A percentile compares a stretch with the other conserved stretches of the same genome.
Evolutionary conservation across 768 basidiomycete species (phyloP).

Genomic region (Leccinum disarticulatum): DNA sequence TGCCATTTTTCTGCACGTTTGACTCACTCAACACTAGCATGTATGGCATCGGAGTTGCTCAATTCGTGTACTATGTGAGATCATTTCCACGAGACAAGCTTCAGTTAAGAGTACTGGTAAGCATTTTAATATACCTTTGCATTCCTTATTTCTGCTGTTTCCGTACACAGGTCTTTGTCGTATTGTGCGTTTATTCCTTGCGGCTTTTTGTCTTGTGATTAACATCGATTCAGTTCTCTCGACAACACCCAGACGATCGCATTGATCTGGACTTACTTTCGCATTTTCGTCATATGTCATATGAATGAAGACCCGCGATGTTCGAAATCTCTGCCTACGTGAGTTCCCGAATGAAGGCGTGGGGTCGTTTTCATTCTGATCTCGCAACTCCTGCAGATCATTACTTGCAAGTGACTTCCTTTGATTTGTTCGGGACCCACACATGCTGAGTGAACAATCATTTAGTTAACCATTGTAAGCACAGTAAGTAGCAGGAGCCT

Average conservation of each 20-base stretch:
- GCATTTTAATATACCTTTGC: not conserved
- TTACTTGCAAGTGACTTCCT: not conserved
- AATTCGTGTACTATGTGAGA: constrained; percentile 8
- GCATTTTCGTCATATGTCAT: constrained; percentile 13
- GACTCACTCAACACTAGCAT: not conserved
- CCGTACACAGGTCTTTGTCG: constrained; percentile 5
- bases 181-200: constrained; percentile 7
- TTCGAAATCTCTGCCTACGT: constrained; percentile 3
- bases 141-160: not conserved
- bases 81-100: constrained; percentile 17
- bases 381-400: not conserved
- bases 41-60: not conserved
- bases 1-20: not conserved
- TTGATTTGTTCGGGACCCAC: not conserved
- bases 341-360: not conserved
- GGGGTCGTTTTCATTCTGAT: not conserved
- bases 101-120: constrained; percentile 14
- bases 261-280: not conserved
- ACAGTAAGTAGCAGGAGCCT: constrained; percentile 4
- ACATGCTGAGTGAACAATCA: not conserved
- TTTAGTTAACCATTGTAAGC: not conserved
- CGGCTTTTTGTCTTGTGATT: not conserved
- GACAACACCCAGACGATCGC: constrained; percentile 4
- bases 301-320: not conserved
- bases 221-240: constrained; percentile 7